Evolutionary conservation across 306 rosid genomes (phyloP), one percentile per base, ranked within the genome.

Genomic region (Castanea crenata): DNA sequence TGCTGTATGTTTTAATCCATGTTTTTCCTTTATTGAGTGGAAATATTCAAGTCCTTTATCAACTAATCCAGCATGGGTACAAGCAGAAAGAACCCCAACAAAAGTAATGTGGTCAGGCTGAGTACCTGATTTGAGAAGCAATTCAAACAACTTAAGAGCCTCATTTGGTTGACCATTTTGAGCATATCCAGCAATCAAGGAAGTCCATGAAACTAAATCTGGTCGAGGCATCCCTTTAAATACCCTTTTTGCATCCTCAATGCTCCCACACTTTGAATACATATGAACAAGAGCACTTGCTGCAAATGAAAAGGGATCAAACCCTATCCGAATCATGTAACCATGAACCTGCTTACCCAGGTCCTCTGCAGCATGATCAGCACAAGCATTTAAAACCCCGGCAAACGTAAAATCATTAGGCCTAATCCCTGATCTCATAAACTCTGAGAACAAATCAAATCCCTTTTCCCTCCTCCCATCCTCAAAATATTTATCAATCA

Each of bases 351-450:
- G 87, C 86, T 85, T 91, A 35, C 97, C 93, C 16, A 76, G 15
- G 54, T 82, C 81, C 78, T 89, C 97, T 3, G 83, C 86, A 29
- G 91, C 89, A 74, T 76, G 80, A 67, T 85, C 88, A 78, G 97
- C 93, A 54, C 92, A 91, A 15, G 91, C 93, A 74, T 89, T 91
- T 75, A 89, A 80, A 74, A 88, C 83, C 65, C 97, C 90, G 0
- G 93, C 78, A 80, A 89, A 89, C 4, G 93, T 91, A 85, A 88
- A 88, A 54, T 88, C 93, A 61, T 91, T 89, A n/a, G 96, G 96
- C 46, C 74, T 88, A 75, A 86, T 38, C 3, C 83, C 83, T 0
- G 89, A 81, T 56, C 41, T 27, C 81, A 80, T 88, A 75, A 89
- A 85, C 61, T 83, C 77, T 69, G 85, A 65, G 63, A 86, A 89